Percentiles rank a stretch among this genome's conserved stretches.
These are phyloP conservation scores for Picea engelmannii DNA, from an alignment of 83 land plant species.

Conservation along the genomic window DNA sequence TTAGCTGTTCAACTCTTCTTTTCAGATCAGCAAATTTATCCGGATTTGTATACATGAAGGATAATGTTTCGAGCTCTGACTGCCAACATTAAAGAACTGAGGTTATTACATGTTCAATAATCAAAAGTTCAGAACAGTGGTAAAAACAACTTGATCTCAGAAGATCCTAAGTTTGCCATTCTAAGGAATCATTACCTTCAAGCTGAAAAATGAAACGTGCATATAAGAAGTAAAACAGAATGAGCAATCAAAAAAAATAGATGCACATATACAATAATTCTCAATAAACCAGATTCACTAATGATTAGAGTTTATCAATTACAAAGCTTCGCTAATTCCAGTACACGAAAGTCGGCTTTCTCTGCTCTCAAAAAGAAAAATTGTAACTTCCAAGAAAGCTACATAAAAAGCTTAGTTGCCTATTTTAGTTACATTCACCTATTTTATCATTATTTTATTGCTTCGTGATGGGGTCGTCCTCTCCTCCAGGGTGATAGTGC, in stretches of 20 bases:
- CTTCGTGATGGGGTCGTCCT: too few species aligned
- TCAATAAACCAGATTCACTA: too few species aligned
- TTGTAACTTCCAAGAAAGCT: not conserved
- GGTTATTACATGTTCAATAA: not conserved
- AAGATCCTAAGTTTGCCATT: not conserved
- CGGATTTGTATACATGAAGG: conserved; percentile 89
- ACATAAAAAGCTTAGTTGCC: not conserved
- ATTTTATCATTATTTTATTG: too few species aligned
- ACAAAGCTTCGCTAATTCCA: not conserved
- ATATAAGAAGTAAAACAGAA: not conserved
- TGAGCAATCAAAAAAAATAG: not conserved
- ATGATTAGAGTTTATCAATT: not conserved
- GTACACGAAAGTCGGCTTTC: not conserved
- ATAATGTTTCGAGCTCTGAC: conserved; percentile 94
- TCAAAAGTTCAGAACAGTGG: conserved; percentile 8
- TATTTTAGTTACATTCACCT: too few species aligned
- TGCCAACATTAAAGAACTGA: conserved; percentile 32
- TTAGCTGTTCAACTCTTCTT: conserved; percentile 61
- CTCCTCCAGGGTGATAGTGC: too few species aligned
- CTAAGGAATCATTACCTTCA: conserved; percentile 1
- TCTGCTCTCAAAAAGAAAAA: not conserved
- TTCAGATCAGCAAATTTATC: conserved; percentile 70
- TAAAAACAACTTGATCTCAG: conserved; percentile 3
- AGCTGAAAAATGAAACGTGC: not conserved
- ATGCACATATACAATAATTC: not conserved